These are phyloP conservation scores for Gaeumannomyces sp. DNA, from an alignment of 2,329 filamentous ascomycete genomes.

Conservation along the genomic window DNA sequence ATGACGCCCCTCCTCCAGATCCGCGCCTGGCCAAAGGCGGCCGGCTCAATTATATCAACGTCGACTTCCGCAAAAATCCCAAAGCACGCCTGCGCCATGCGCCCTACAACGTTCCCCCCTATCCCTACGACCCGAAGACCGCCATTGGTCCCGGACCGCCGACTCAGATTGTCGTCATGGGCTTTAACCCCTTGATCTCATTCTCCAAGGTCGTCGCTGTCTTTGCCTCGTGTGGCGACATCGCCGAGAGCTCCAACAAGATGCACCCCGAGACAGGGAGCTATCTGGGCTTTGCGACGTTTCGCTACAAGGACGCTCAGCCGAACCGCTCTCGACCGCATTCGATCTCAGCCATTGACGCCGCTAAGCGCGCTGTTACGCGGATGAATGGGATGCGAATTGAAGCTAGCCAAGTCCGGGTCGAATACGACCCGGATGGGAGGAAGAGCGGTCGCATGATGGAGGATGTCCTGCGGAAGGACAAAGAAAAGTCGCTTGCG, in stretches of 20 bases:
- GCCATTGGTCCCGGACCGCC: conserved; percentile 86
- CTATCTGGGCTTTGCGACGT: conserved; percentile 87
- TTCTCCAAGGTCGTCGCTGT: conserved; percentile 70
- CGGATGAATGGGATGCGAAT: conserved; percentile 74
- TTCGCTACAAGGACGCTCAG: conserved; percentile 76
- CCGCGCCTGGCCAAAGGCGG: conserved; percentile 72
- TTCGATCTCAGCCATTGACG: conserved; percentile 64
- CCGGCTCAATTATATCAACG: conserved; percentile 59
- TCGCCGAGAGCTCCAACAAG: conserved; percentile 86
- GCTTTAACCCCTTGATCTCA: conserved; percentile 85
- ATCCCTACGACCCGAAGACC: conserved; percentile 72
- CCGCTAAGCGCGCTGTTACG: conserved; percentile 73
- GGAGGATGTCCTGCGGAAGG: conserved; percentile 64
- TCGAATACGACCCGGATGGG: conserved; percentile 86
- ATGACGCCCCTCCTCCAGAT: conserved; percentile 73
- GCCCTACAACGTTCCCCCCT: conserved; percentile 75
- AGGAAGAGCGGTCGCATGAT: conserved; percentile 74
- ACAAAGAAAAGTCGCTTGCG: conserved; percentile 45
- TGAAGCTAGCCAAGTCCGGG: conserved; percentile 68
- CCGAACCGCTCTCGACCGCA: conserved; percentile 42
- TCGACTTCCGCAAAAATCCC: conserved; percentile 57
- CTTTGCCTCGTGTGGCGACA: conserved; percentile 78
- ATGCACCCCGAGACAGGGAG: conserved; percentile 92
- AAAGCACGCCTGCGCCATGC: conserved; percentile 66
- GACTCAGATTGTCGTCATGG: conserved; percentile 85